Evolutionary conservation across 345 rosid species (phyloP).

Genomic region (Pugionium dolabratum): DNA sequence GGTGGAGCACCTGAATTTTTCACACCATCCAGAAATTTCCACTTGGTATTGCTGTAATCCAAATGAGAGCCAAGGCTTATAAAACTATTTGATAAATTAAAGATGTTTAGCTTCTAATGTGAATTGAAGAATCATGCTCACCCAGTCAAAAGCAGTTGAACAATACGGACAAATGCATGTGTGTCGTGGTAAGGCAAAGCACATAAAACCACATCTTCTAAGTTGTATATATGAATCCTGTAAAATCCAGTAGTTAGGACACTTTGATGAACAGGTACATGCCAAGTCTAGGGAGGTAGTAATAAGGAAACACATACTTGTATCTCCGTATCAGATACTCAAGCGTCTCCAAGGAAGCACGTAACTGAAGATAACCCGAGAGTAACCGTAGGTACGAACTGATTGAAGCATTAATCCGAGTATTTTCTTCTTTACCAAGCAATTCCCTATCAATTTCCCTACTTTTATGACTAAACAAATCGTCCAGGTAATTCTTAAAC

Average conservation of each 20-base stretch:
- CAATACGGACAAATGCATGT: conserved; percentile 76
- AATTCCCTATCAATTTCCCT: conserved; percentile 82
- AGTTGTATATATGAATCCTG: conserved; percentile 79
- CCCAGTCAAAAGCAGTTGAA: conserved; percentile 76
- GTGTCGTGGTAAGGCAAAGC: conserved; percentile 88
- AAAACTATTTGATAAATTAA: conserved; percentile 1
- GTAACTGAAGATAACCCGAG: conserved; percentile 67
- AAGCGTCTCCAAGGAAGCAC: conserved; percentile 65
- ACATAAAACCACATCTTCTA: conserved; percentile 76
- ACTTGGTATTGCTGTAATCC: conserved; percentile 67
- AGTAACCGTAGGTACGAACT: conserved; percentile 64
- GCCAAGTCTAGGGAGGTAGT: neutral
- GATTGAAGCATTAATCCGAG: conserved; percentile 55
- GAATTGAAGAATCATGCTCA: conserved; percentile 36
- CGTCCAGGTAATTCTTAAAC: conserved; percentile 58
- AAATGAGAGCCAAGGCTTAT: conserved; percentile 26
- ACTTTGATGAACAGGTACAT: neutral
- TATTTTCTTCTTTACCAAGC: conserved; percentile 60
- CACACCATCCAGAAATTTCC: conserved; percentile 88
- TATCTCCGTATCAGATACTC: conserved; percentile 95
- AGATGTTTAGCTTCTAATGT: neutral
- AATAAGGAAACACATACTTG: conserved; percentile 51
- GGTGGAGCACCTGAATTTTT: conserved; percentile 87
- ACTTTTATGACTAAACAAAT: conserved; percentile 73
- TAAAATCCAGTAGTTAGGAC: conserved; percentile 32